phyloP scores from a whole-genome alignment of 441 rosid genomes.

The Syzygium syzygioides region DNA sequence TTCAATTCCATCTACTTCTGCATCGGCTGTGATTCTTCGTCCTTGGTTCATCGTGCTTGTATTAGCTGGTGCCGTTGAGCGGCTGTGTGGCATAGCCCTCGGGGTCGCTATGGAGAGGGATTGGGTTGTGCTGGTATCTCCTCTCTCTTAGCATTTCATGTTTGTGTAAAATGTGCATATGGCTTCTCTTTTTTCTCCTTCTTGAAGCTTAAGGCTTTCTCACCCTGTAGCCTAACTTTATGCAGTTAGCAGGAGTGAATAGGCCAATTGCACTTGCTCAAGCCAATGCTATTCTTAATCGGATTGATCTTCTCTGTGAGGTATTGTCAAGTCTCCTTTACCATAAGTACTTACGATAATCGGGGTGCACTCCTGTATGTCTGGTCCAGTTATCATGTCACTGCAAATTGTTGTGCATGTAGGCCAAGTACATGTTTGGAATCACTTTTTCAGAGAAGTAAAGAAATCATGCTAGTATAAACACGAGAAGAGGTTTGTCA shows the following conservation, averaged over 20 bases:
- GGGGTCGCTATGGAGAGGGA: conserved; percentile 93
- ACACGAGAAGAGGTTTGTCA: background rate
- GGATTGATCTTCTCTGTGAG: conserved; percentile 90
- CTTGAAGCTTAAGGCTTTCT: conserved; percentile 3
- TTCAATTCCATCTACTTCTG: conserved; percentile 39
- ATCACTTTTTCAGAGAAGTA: background rate
- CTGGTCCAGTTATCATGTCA: background rate
- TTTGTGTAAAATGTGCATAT: background rate
- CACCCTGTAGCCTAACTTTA: background rate
- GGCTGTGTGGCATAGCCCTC: conserved; percentile 73
- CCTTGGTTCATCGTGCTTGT: conserved; percentile 82
- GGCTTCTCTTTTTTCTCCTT: conserved; percentile 1
- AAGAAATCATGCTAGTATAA: background rate
- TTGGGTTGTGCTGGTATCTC: conserved; percentile 87
- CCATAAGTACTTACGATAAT: background rate
- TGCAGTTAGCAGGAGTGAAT: conserved; percentile 85
- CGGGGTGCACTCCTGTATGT: background rate
- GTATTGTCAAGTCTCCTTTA: conserved; percentile 25
- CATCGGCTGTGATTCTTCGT: conserved; percentile 52
- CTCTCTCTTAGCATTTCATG: background rate
- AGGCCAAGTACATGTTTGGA: background rate
- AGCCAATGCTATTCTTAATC: conserved; percentile 87
- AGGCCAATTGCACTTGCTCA: conserved; percentile 84
- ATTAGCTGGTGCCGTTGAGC: conserved; percentile 70
- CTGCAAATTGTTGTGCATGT: background rate